Evolutionary conservation across 2,329 filamentous ascomycete species (phyloP), one percentile per base, ranked within the genome.

Genomic region (Pezicula carpinea): DNA sequence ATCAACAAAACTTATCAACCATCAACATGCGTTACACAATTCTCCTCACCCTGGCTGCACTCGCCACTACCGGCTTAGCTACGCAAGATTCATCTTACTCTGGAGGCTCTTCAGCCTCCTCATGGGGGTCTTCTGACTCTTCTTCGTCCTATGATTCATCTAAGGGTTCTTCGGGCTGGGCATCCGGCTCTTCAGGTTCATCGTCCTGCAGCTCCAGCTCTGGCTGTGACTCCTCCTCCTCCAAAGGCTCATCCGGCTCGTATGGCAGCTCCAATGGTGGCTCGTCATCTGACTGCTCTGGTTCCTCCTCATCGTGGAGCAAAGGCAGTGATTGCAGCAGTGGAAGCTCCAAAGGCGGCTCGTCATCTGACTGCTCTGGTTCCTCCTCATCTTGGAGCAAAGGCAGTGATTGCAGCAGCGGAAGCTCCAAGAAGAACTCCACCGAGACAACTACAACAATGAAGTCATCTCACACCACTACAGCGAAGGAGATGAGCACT

Each of bases 1-100:
- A 15, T 29, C n/a, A 14, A n/a, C 18, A 15, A 19, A 21, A 29
- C 22, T n/a, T 4, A 40, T 17, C 21, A 15, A 8, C 21, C 1
- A 26, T 29, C 38, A 40, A 40, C n/a, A 40, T 40, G 38, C 38
- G 38, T 40, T 40, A 40, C 22, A 22, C 38, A n/a, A 14, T 40
- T 15, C n/a, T 40, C 15, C 19, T 40, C 19, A 15, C 18, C 38
- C 15, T 40, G 18, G 14, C 18, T 40, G 38, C 38, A 11, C 38
- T 40, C 5, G 19, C 22, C n/a, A 22, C 19, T 4, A 40, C 38
- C 15, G 38, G 38, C 14, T 11, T 40, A 14, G 38, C 38, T 15
- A 40, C 38, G 10, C 21, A 23, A 15, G 38, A 40, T 15, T 40
- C 38, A 19, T 22, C 11, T 7, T 40, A 40, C 38, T 40, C 38